phyloP scores from a whole-genome alignment of 257 asterid species.

The Przewalskia tangutica region DNA sequence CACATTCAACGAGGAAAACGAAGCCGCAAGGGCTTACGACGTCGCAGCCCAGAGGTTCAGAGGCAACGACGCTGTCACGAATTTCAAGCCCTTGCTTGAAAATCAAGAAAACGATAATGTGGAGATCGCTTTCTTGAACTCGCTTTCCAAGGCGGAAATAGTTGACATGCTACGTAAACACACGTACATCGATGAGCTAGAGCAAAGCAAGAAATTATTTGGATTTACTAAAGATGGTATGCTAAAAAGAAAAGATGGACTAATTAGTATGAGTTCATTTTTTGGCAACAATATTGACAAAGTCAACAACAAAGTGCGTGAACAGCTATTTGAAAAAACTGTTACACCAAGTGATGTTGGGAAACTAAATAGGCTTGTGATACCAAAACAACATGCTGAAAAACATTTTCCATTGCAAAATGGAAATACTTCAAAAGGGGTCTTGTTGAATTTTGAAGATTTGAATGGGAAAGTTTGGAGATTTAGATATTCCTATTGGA shows the following conservation, averaged over 20 bases:
- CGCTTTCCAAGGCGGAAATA: conserved; percentile 69
- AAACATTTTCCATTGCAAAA: conserved; percentile 54
- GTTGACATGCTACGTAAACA: conserved; percentile 89
- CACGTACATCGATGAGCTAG: conserved; percentile 69
- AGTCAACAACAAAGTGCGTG: conserved; percentile 22
- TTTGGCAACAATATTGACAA: background rate
- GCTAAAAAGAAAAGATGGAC: background rate
- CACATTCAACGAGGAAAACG: conserved; percentile 70
- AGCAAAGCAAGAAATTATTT: conserved; percentile 41
- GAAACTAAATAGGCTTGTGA: conserved; percentile 57
- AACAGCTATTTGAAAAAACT: conserved; percentile 62
- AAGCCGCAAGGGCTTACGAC: conserved; percentile 80
- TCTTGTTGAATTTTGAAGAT: conserved; percentile 60
- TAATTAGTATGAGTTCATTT: background rate
- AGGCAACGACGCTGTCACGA: conserved; percentile 87
- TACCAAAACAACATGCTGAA: conserved; percentile 76
- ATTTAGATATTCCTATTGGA: conserved; percentile 80
- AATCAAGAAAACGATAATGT: conserved; percentile 17
- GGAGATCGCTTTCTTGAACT: conserved; percentile 40
- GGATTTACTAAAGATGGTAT: conserved; percentile 4
- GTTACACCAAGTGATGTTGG: conserved; percentile 88
- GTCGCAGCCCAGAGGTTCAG: conserved; percentile 80
- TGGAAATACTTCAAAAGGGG: conserved; percentile 44
- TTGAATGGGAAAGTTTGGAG: conserved; percentile 66
- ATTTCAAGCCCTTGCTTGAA: conserved; percentile 49